Conservation (phyloP, 805 yeast genomes). For the Nakazawaea molendinolei region DNA sequence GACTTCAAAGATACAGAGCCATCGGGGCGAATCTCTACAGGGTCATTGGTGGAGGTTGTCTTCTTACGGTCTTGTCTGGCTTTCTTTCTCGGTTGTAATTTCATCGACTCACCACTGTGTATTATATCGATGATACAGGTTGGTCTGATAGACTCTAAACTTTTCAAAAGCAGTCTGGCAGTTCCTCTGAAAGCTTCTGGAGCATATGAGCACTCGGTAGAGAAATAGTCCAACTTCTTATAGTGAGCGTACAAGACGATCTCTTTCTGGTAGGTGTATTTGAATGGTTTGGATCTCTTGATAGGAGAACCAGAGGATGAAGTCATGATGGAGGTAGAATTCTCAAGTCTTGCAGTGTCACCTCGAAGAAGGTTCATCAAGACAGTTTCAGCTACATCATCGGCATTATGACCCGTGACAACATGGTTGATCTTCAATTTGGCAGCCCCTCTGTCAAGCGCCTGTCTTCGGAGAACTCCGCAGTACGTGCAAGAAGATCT, state of each 20-base stretch:
- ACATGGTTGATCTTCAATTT: constrained; percentile 81
- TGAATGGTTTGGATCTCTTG: constrained; percentile 91
- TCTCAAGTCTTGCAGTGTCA: constrained; percentile 88
- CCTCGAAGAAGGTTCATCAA: constrained; percentile 92
- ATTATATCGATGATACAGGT: constrained; percentile 92
- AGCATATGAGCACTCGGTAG: constrained; percentile 96
- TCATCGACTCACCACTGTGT: constrained; percentile 85
- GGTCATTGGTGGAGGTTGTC: constrained; percentile 26
- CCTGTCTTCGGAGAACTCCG: constrained; percentile 95
- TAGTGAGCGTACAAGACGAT: constrained; percentile 96
- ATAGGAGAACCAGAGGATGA: constrained; percentile 80
- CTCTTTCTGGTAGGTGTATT: constrained; percentile 94
- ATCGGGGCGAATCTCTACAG: constrained; percentile 49
- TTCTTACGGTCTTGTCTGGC: constrained; percentile 21
- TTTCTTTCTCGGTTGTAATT: constrained; percentile 51
- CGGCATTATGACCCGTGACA: constrained; percentile 98
- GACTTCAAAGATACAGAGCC: constrained; percentile 49
- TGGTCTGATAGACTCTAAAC: constrained; percentile 84
- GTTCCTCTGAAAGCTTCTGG: constrained; percentile 99
- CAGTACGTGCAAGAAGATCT: constrained; percentile 96
- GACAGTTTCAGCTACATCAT: constrained; percentile 98
- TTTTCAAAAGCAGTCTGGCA: constrained; percentile 86
- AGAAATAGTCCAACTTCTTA: constrained; percentile 88
- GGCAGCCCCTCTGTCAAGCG: constrained; percentile 92
- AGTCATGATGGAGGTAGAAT: constrained; percentile 82